phyloP scores from a whole-genome alignment of 352 stramenopile species.

The Blastocystis sp. region DNA sequence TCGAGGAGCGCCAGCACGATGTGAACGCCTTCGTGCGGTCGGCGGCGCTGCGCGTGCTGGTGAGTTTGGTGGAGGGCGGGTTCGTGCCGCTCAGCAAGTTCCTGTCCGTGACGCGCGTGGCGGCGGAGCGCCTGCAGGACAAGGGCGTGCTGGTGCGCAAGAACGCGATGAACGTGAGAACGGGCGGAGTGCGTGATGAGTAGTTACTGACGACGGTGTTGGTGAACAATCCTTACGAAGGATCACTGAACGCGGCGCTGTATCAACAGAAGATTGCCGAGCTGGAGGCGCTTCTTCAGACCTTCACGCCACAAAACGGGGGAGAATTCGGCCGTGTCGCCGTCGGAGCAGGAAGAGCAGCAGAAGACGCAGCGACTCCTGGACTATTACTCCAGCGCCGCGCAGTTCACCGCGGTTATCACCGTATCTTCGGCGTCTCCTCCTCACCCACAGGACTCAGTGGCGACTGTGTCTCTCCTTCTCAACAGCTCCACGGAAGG shows the following conservation, averaged over 20 bases:
- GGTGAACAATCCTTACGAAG: constrained; percentile 89
- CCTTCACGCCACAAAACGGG: constrained; percentile 71
- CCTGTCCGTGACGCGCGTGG: constrained; percentile 77
- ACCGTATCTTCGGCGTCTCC: neutral
- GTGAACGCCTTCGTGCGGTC: constrained; percentile 86
- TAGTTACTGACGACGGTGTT: constrained; percentile 82
- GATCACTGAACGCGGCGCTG: constrained; percentile 77
- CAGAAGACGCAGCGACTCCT: constrained; percentile 78
- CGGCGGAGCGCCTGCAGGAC: constrained; percentile 85
- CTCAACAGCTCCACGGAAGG: constrained; percentile 82
- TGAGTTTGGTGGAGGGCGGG: constrained; percentile 79
- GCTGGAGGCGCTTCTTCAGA: constrained; percentile 70
- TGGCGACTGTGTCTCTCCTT: constrained; percentile 81
- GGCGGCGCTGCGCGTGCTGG: constrained; percentile 85
- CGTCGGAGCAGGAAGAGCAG: constrained; percentile 76
- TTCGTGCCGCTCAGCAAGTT: constrained; percentile 79
- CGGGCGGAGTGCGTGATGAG: constrained; percentile 3
- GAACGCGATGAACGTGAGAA: constrained; percentile 73
- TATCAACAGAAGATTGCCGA: constrained; percentile 72
- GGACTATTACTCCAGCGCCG: constrained; percentile 85
- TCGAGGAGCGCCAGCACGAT: constrained; percentile 84
- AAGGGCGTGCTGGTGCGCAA: constrained; percentile 87
- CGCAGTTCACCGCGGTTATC: constrained; percentile 86
- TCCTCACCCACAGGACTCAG: constrained; percentile 75
- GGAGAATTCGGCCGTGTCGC: constrained; percentile 5